Evolutionary conservation across 2,329 filamentous ascomycete genomes (phyloP).

Genomic region (Cordyceps farinosa): DNA sequence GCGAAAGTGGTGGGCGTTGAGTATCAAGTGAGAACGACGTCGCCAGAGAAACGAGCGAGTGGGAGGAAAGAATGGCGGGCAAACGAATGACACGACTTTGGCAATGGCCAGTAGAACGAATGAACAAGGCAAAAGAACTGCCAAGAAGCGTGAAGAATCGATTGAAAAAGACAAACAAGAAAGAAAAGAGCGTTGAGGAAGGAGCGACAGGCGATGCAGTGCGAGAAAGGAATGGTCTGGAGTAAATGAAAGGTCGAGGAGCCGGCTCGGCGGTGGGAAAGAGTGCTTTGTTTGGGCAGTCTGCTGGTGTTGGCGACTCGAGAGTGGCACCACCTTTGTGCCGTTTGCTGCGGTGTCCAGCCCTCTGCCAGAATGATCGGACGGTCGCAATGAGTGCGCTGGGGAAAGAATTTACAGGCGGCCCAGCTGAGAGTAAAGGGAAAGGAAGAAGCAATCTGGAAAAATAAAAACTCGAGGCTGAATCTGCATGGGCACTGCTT

Average conservation of each 20-base stretch:
- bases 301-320: neutral
- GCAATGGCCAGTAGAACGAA: neutral
- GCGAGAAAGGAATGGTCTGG: conserved; percentile 12
- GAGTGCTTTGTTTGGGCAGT: neutral
- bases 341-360: neutral
- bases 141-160: neutral
- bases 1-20: neutral
- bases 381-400: neutral
- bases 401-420: neutral
- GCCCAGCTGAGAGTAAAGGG: neutral
- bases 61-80: neutral
- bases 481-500: neutral
- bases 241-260: conserved; percentile 11
- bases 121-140: neutral
- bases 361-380: neutral
- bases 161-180: neutral
- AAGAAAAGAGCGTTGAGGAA: conserved; percentile 12
- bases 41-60: neutral
- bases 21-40: neutral
- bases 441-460: neutral
- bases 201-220: conserved; percentile 2
- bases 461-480: neutral
- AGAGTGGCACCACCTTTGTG: conserved; percentile 9
- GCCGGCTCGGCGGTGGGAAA: neutral
- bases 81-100: neutral